Conservation (phyloP, 202 grass and related monocot genomes). For the Zoysia matrella region DNA sequence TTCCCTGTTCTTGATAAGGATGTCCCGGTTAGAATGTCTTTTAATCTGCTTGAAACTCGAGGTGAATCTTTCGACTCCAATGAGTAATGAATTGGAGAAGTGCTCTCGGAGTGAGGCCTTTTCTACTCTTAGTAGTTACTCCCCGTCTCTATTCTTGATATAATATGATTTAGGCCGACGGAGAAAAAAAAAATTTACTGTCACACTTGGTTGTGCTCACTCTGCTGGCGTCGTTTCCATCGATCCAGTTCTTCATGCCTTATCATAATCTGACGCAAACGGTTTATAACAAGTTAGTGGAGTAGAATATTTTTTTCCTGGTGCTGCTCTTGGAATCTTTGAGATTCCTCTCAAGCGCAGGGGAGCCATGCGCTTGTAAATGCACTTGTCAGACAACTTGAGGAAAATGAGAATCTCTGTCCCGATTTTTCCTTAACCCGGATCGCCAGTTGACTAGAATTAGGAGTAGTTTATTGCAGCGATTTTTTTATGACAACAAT, state of each 20-base stretch:
- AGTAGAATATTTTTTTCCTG: too few species aligned
- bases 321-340: background rate
- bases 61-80: background rate
- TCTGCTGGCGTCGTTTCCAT: background rate
- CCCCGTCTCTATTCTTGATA: background rate
- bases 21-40: background rate
- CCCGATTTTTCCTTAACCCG: background rate
- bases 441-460: conserved; percentile 5
- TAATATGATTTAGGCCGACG: background rate
- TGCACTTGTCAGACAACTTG: conserved; percentile 31
- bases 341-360: conserved; percentile 29
- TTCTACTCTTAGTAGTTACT: background rate
- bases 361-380: background rate
- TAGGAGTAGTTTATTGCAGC: background rate
- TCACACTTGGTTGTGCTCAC: background rate
- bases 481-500: background rate
- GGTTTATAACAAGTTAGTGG: background rate
- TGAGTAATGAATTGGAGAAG: background rate
- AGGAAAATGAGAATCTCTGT: background rate
- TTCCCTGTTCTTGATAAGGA: background rate
- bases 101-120: background rate
- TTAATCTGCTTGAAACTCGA: background rate
- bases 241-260: conserved; percentile 1
- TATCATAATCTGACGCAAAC: conserved; percentile 26
- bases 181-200: background rate